These are phyloP conservation scores for Crithidia thermophila DNA, from an alignment of 208 protist species.

Conservation along the genomic window DNA sequence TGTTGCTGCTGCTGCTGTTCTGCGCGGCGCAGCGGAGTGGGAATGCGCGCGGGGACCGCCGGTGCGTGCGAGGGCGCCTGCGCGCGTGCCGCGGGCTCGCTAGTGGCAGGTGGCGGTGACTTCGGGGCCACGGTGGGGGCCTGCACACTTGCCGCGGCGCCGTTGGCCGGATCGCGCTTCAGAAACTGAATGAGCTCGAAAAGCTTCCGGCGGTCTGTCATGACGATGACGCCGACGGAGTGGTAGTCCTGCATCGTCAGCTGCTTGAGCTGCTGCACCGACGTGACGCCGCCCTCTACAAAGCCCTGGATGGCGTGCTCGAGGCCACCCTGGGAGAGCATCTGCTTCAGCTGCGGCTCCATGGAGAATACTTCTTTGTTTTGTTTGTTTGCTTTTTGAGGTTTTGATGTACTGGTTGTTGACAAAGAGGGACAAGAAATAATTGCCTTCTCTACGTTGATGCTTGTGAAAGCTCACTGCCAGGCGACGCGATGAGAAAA, in stretches of 20 bases:
- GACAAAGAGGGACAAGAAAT: constrained; percentile 1
- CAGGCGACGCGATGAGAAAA: too few relatives aligned
- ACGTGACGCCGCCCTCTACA: constrained; percentile 73
- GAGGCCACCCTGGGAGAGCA: constrained; percentile 80
- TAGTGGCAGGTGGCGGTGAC: constrained; percentile 26
- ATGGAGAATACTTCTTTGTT: constrained; percentile 27
- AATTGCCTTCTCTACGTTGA: too few relatives aligned
- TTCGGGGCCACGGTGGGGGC: constrained; percentile 1
- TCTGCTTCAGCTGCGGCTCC: constrained; percentile 78
- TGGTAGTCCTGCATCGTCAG: constrained; percentile 93
- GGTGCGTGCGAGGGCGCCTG: constrained; percentile 20
- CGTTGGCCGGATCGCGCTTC: constrained; percentile 69
- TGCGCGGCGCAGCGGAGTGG: constrained; percentile 32
- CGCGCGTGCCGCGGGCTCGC: constrained; percentile 27
- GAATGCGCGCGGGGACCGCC: constrained; percentile 25
- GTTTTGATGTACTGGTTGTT: too few relatives aligned
- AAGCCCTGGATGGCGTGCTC: constrained; percentile 83
- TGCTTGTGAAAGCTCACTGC: too few relatives aligned
- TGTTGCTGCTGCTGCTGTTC: too few relatives aligned
- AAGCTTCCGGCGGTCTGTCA: constrained; percentile 91
- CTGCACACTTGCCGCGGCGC: constrained; percentile 3
- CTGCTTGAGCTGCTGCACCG: constrained; percentile 77
- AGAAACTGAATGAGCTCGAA: constrained; percentile 94
- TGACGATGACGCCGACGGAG: constrained; percentile 89
- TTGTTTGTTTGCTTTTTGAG: background rate